Evolutionary conservation across 2,329 filamentous ascomycete species (phyloP), one percentile per base, ranked within the genome.

Genomic region (Diaporthe citrichinensis): DNA sequence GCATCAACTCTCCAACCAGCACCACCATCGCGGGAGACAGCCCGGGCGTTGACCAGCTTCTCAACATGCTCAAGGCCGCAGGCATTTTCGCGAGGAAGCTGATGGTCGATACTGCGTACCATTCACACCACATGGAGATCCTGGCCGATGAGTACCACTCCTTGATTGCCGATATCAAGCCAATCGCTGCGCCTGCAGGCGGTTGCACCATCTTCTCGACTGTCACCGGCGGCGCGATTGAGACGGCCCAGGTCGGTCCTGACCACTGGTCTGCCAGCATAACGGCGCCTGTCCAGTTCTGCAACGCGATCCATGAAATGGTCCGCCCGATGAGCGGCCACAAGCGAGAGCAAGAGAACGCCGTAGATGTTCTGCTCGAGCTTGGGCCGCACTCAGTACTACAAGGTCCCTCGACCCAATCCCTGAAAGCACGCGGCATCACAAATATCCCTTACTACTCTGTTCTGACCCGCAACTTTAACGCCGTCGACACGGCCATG

Each of bases 11-110:
- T 20, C 67, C 55, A 10, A 25, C 57, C 20, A 75, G 73, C 68
- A 75, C 81, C 14, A 86, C 84, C 0, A 44, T 85, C 0, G 83
- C 84, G 0, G 84, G 84, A 2, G 80, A 82, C 36, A 68, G 59
- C 3, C 59, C 67, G 2, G 79, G 78, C 3, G 76, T 85, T 6
- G 73, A 81, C n/a, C 77, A 78, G 17, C 71, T 84, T 1, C 74
- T 78, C 28, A 57, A 71, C 14, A 58, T 78, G 55, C 75, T 83
- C 39, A 61, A 79, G 4, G 78, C 78, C 9, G 78, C 82, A 15
- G 73, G 67, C 20, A 78, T 82, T 0, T 84, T 84, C 46, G 74
- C 76, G 7, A 76, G 81, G 7, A 77, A 76, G 17, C 79, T 84
- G 1, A 71, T 67, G 7, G 79, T 83, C 10, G 73, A 78, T 4